A percentile compares a stretch with the other conserved stretches of the same genome.
Conservation (phyloP, 495 filamentous ascomycete genomes). For the Penicillium arizonense region DNA sequence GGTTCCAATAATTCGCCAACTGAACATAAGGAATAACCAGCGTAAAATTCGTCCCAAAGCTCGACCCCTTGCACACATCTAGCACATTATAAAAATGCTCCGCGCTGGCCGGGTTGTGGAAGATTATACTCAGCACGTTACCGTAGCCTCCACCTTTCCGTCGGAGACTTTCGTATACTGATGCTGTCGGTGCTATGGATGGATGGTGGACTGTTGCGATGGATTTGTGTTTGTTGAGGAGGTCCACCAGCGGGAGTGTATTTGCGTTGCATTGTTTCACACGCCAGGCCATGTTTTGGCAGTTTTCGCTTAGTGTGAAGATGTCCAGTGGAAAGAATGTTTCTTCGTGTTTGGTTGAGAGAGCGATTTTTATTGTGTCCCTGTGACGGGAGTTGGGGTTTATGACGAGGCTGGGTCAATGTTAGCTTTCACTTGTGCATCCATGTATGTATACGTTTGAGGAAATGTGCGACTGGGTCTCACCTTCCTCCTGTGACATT, state of each 20-base stretch:
- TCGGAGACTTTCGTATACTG: not conserved
- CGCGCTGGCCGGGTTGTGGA: not conserved
- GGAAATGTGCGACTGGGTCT: not conserved
- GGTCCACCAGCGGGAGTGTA: not conserved
- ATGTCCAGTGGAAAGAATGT: not conserved
- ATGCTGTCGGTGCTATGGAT: not conserved
- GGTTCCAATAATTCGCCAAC: slow-evolving; percentile 5
- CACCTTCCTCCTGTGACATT: not conserved
- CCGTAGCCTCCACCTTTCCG: not conserved
- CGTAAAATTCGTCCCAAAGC: slow-evolving; percentile 21
- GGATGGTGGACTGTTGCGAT: not conserved
- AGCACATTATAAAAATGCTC: slow-evolving; percentile 14
- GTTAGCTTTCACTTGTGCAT: not conserved
- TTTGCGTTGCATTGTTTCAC: not conserved
- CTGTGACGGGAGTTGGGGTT: not conserved
- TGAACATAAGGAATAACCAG: slow-evolving; percentile 11
- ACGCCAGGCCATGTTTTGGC: not conserved
- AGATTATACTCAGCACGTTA: not conserved
- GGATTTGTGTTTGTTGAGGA: not conserved
- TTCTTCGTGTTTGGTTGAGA: not conserved
- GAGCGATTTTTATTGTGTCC: not conserved
- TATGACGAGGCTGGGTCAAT: not conserved
- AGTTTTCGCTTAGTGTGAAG: not conserved
- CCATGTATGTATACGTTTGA: too few relatives aligned
- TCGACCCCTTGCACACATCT: slow-evolving; percentile 14